phyloP scores from a whole-genome alignment of 1,284 basidiomycete species.

The Rhodotorula sp. region DNA sequence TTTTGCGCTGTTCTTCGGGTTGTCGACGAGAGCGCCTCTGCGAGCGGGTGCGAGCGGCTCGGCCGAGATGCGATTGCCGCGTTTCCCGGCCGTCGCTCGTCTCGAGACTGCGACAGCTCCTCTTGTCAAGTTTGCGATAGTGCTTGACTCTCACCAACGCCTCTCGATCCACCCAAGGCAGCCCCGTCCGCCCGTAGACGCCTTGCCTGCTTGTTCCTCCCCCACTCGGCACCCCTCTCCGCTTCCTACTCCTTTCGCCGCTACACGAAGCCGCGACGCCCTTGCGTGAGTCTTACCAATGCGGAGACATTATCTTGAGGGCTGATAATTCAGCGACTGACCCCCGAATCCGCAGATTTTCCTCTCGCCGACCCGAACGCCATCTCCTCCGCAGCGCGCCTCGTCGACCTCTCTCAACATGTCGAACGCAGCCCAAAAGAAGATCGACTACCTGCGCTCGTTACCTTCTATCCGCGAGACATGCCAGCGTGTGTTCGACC shows the following conservation, averaged over 20 bases:
- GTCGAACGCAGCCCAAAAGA: not conserved
- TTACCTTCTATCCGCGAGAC: constrained; percentile 82
- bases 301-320: no score
- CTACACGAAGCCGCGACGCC: no score
- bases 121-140: not conserved
- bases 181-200: no score
- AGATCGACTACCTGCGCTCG: constrained; percentile 67
- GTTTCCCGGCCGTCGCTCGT: not conserved
- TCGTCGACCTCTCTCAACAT: not conserved
- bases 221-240: no score
- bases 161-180: no score
- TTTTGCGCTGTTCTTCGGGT: not conserved
- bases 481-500: constrained; percentile 71
- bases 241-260: no score
- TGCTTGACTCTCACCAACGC: no score
- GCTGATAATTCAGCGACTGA: no score
- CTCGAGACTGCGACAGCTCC: not conserved
- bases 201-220: no score
- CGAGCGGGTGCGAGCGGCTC: not conserved
- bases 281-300: no score
- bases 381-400: not conserved
- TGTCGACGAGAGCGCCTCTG: no score
- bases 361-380: not conserved
- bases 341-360: not conserved
- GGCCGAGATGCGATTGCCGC: not conserved